A percentile compares a stretch with the other conserved stretches of the same genome.
These are phyloP conservation scores for Alternaria triticimaculans DNA, from an alignment of 2,329 filamentous ascomycete species.

Conservation along the genomic window DNA sequence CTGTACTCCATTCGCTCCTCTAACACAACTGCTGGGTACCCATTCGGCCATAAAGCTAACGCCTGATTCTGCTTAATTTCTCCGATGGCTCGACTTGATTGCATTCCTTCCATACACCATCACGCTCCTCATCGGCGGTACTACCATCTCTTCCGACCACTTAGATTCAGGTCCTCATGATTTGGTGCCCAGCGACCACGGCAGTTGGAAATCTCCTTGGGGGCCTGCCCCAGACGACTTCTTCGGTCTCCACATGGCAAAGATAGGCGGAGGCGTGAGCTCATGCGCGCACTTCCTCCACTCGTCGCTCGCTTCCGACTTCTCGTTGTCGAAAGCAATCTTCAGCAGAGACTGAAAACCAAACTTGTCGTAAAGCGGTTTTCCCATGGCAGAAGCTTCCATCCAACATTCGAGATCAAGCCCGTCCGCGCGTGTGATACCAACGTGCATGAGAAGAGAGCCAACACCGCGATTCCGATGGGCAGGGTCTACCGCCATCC, in stretches of 20 bases:
- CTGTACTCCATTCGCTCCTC: not conserved
- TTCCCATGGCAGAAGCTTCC: slow-evolving; percentile 47
- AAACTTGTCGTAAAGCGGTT: slow-evolving; percentile 46
- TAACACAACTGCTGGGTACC: not conserved
- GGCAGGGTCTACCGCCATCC: slow-evolving; percentile 45
- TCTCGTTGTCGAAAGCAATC: slow-evolving; percentile 39
- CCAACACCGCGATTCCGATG: slow-evolving; percentile 48
- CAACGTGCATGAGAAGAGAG: slow-evolving; percentile 44
- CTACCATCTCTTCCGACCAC: not conserved
- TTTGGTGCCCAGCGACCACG: slow-evolving; percentile 25
- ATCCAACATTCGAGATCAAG: slow-evolving; percentile 48
- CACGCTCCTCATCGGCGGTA: not conserved
- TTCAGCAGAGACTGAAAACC: slow-evolving; percentile 38
- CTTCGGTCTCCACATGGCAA: slow-evolving; percentile 45
- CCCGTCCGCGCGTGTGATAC: slow-evolving; percentile 42
- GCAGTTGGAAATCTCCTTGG: slow-evolving; percentile 24
- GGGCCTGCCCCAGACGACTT: slow-evolving; percentile 20
- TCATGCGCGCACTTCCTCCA: slow-evolving; percentile 45
- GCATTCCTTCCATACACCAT: not conserved
- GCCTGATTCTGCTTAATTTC: not conserved
- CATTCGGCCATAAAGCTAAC: not conserved
- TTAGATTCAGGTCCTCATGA: not conserved
- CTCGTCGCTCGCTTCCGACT: slow-evolving; percentile 32
- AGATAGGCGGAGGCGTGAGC: slow-evolving; percentile 38
- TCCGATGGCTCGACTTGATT: not conserved